These are phyloP conservation scores for Metschnikowia dekortorum DNA, from an alignment of 805 yeast species.

Conservation along the genomic window DNA sequence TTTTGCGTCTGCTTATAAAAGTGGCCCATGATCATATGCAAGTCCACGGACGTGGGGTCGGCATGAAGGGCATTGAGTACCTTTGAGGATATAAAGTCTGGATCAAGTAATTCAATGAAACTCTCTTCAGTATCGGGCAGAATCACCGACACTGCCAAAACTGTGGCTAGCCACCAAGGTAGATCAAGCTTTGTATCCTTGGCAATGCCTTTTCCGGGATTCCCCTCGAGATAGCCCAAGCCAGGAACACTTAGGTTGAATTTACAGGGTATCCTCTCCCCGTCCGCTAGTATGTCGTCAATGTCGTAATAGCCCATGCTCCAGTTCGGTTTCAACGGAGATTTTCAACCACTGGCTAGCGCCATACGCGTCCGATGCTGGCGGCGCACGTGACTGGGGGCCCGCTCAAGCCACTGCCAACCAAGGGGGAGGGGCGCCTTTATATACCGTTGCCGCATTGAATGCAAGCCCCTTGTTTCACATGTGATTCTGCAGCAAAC, in stretches of 20 bases:
- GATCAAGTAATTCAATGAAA: conserved; percentile 65
- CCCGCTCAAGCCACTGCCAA: neutral
- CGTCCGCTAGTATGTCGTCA: conserved; percentile 70
- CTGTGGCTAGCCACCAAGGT: conserved; percentile 86
- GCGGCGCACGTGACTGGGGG: neutral
- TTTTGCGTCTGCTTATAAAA: conserved; percentile 67
- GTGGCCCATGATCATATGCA: conserved; percentile 60
- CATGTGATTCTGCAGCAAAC: neutral
- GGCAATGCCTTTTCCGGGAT: conserved; percentile 57
- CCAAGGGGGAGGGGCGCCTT: neutral
- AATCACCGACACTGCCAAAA: conserved; percentile 50
- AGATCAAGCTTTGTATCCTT: conserved; percentile 66
- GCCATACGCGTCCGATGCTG: neutral
- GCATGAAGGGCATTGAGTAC: conserved; percentile 82
- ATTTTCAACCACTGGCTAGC: neutral
- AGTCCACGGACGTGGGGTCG: conserved; percentile 59
- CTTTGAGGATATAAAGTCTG: conserved; percentile 59
- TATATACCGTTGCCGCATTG: neutral
- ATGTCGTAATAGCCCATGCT: conserved; percentile 56
- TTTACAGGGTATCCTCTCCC: conserved; percentile 71
- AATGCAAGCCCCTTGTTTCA: conserved; percentile 1
- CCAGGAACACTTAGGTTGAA: conserved; percentile 80
- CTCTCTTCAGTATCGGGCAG: conserved; percentile 39
- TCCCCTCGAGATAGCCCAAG: conserved; percentile 80
- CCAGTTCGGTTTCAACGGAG: neutral